A percentile compares a stretch with the other conserved stretches of the same genome.
Evolutionary conservation across 2,329 filamentous ascomycete genomes (phyloP).

Genomic region (Fusarium ramigenum): DNA sequence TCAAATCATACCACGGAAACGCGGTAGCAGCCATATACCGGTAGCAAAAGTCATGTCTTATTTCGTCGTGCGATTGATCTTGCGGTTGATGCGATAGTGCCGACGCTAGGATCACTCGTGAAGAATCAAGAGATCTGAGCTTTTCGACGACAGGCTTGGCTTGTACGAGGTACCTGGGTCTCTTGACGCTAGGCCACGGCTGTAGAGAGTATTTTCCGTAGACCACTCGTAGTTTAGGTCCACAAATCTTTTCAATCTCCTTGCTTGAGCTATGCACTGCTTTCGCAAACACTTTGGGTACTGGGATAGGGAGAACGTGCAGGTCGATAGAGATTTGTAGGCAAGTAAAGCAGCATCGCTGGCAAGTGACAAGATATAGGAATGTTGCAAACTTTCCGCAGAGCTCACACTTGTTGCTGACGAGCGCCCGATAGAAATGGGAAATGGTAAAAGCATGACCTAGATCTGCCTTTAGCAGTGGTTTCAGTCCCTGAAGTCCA

Average conservation of each 20-base stretch:
- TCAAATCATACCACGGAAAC: conserved; percentile 8
- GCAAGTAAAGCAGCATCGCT: conserved; percentile 19
- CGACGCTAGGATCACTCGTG: neutral
- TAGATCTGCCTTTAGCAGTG: neutral
- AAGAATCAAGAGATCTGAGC: neutral
- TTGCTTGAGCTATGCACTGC: neutral
- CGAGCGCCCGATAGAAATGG: neutral
- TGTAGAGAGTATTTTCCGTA: conserved; percentile 15
- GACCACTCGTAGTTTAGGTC: neutral
- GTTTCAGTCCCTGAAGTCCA: conserved; percentile 8
- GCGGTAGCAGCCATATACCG: conserved; percentile 14
- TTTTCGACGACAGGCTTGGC: neutral
- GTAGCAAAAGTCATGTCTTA: neutral
- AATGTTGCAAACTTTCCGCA: conserved; percentile 16
- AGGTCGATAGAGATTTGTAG: conserved; percentile 1
- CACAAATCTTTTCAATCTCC: neutral
- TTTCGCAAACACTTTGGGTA: neutral
- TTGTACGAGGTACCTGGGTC: conserved; percentile 2
- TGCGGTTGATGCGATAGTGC: neutral
- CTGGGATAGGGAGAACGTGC: neutral
- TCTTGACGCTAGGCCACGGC: conserved; percentile 8
- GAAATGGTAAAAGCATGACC: neutral
- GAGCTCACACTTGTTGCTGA: neutral
- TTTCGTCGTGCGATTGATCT: neutral
- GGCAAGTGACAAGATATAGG: neutral